These are phyloP conservation scores for Panicum hallii DNA, from an alignment of 202 grass and related monocot species.

Conservation along the genomic window DNA sequence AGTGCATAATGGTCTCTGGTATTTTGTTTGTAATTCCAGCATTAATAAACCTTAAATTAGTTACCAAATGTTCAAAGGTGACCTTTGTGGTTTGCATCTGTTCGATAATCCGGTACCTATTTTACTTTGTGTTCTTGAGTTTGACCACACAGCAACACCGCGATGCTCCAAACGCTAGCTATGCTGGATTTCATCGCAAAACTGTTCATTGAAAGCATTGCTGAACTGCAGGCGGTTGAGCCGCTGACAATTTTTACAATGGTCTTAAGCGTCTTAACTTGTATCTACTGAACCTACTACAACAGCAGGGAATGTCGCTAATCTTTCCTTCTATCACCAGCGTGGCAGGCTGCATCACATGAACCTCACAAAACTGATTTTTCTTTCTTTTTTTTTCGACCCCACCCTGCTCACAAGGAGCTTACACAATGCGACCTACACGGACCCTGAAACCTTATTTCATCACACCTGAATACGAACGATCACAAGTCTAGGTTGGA, in stretches of 20 bases:
- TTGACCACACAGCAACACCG: too few species aligned
- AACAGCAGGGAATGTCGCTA: neutral
- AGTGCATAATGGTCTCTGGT: too few species aligned
- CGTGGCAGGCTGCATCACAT: neutral
- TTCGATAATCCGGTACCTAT: neutral
- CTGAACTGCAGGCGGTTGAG: neutral
- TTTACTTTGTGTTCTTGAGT: too few species aligned
- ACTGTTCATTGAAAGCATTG: neutral
- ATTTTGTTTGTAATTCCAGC: neutral
- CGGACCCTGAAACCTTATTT: constrained; percentile 21
- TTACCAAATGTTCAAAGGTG: neutral
- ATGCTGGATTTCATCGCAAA: neutral
- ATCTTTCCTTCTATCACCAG: neutral
- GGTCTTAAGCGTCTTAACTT: neutral
- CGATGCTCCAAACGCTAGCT: too few species aligned
- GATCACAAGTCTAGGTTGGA: neutral
- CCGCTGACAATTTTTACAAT: neutral
- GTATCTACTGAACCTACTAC: constrained; percentile 9
- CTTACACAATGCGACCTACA: neutral
- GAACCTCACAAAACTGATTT: neutral
- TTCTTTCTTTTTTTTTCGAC: neutral
- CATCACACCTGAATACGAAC: constrained; percentile 10
- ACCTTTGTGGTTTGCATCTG: neutral
- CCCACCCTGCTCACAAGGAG: constrained; percentile 14
- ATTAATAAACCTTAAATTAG: neutral